Conservation (phyloP, 2,329 filamentous ascomycete species). For the Podosphaera aphanis region DNA sequence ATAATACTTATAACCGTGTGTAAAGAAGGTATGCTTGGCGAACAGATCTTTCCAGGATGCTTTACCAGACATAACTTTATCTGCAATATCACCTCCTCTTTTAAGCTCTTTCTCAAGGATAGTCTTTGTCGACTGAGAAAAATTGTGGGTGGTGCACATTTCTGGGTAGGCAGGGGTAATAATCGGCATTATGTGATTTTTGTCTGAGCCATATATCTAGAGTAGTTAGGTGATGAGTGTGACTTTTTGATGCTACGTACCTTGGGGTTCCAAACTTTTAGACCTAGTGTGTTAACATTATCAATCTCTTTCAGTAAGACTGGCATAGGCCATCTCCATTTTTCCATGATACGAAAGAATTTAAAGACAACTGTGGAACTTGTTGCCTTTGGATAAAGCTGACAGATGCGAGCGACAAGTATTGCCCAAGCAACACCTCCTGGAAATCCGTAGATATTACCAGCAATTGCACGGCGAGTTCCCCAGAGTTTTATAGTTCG, state of each 20-base stretch:
- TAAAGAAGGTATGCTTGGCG: constrained; percentile 80
- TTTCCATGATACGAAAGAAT: constrained; percentile 78
- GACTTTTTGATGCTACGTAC: constrained; percentile 21
- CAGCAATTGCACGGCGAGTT: constrained; percentile 74
- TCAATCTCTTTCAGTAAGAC: constrained; percentile 76
- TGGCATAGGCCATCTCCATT: constrained; percentile 89
- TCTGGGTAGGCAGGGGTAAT: constrained; percentile 94
- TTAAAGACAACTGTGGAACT: constrained; percentile 74
- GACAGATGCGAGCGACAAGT: constrained; percentile 85
- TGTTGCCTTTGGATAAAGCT: constrained; percentile 82
- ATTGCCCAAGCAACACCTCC: constrained; percentile 97
- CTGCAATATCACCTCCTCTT: constrained; percentile 52
- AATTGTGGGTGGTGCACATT: constrained; percentile 93
- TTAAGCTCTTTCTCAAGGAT: constrained; percentile 68
- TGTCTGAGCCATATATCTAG: constrained; percentile 56
- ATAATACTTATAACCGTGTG: constrained; percentile 82
- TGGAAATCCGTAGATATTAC: constrained; percentile 88
- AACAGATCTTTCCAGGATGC: constrained; percentile 74
- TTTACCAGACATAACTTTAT: constrained; percentile 56
- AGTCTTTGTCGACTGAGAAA: constrained; percentile 63
- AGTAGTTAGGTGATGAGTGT: constrained; percentile 1
- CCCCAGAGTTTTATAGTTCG: constrained; percentile 94
- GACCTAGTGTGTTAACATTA: constrained; percentile 45
- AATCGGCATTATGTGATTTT: constrained; percentile 84
- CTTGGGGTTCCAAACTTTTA: constrained; percentile 86